Base-by-base conservation (phyloP, 768 basidiomycete genomes). In the Rhizopogon rudus region DNA sequence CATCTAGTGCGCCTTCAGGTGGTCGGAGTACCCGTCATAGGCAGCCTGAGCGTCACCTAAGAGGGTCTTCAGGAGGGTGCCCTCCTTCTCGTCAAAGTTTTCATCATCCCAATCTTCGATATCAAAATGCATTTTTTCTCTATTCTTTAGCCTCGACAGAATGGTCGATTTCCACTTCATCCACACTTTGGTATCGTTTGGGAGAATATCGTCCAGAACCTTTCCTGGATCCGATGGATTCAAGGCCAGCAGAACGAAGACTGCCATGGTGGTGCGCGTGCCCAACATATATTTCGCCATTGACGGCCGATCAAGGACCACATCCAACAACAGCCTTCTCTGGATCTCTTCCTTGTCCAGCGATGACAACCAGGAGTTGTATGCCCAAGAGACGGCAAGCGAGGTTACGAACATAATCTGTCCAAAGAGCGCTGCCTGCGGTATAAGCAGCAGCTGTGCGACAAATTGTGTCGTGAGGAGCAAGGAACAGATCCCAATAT, bases 341-440 rank as follows among this genome's bases (percentile, higher is more conserved):
- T 74, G 64, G 8, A 64, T 58, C 41, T 59, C 61, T 13, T 67
- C 69, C 52, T 59, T 69, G 45, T 79, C 74, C 71, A 78, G 60
- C 7, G 68, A 70, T 3, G 73, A 67, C 1, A 74, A 50, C 61
- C 64, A 73, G 9, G 64, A 66, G 43, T 72, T 74, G 49, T 74
- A 73, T 3, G 58, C 20, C 70, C 70, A 73, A 13, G 73, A 74
- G 33, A 71, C 65, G 13, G 54, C 66, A 6, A 73, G 68, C 0
- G 71, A 66, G 10, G 52, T 0, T 40, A 73, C 61, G 46, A 73
- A 74, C 64, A 73, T 61, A 54, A 70, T 60, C 55, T 74, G 72
- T 12, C 72, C 72, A 29, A 73, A 71, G 6, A 71, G 53, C 0
- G 60, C 51, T 5, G 60, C 62, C 55, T 73, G 71, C 0, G 73